phyloP scores from a whole-genome alignment of 805 yeast species.

The Komagataella mondaviorum region DNA sequence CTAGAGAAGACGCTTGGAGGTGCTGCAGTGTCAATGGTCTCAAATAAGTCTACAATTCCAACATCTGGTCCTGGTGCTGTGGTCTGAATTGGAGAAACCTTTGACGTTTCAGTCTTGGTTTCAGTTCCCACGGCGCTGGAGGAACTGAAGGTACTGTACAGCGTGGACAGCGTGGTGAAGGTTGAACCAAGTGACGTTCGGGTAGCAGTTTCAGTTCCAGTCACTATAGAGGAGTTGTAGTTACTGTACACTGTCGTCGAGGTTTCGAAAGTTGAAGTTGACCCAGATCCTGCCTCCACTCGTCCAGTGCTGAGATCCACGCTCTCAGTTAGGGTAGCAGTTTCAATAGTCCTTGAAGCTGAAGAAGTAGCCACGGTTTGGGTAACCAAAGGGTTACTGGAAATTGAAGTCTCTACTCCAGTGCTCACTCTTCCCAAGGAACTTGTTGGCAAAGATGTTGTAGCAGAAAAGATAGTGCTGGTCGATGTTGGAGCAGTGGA shows the following conservation, averaged over 20 bases:
- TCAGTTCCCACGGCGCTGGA: background rate
- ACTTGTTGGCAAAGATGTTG: background rate
- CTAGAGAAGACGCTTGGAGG: slow-evolving; percentile 35
- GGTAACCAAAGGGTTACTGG: background rate
- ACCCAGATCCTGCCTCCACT: background rate
- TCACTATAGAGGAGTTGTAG: background rate
- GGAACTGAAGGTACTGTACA: background rate
- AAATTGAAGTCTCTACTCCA: background rate
- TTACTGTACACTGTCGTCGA: background rate
- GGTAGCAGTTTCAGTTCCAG: background rate
- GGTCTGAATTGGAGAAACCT: background rate
- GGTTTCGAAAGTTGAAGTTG: background rate
- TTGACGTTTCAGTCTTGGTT: background rate
- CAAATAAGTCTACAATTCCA: slow-evolving; percentile 28
- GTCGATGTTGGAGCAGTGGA: slow-evolving; percentile 4
- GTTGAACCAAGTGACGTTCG: background rate
- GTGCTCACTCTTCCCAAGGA: background rate
- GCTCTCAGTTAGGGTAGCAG: background rate
- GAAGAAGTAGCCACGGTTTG: background rate
- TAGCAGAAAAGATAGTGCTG: slow-evolving; percentile 5
- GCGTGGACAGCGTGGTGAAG: background rate
- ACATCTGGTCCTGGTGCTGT: background rate
- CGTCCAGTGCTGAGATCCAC: background rate
- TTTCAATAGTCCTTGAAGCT: background rate
- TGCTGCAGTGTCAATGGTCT: slow-evolving; percentile 26